Percentiles rank a stretch among this genome's conserved stretches.
phyloP scores from a whole-genome alignment of 164 flowering plant genomes.

The Santalum album region DNA sequence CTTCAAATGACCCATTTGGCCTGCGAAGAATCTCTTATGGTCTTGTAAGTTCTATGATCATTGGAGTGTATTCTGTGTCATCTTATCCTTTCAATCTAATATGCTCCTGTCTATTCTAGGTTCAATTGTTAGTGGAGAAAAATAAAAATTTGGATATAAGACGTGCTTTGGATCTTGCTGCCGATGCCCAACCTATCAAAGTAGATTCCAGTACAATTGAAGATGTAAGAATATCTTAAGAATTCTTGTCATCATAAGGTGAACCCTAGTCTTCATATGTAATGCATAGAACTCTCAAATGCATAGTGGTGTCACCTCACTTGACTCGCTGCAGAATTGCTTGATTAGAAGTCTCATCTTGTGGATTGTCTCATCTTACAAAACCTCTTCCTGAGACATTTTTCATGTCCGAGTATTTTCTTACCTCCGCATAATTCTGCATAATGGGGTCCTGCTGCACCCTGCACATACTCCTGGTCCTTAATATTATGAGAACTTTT shows the following conservation, averaged over 20 bases:
- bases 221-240: conserved; percentile 43
- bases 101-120: conserved; percentile 35
- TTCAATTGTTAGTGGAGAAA: conserved; percentile 83
- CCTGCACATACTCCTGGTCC: too few species aligned
- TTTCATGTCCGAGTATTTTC: too few species aligned
- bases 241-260: neutral
- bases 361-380: too few species aligned
- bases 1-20: conserved; percentile 87
- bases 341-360: too few species aligned
- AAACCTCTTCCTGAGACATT: too few species aligned
- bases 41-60: conserved; percentile 49
- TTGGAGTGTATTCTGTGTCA: neutral
- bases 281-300: too few species aligned
- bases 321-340: too few species aligned
- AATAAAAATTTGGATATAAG: conserved; percentile 62
- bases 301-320: too few species aligned
- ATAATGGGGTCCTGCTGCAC: too few species aligned
- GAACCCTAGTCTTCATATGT: neutral
- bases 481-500: too few species aligned
- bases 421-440: too few species aligned
- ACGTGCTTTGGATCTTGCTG: conserved; percentile 59
- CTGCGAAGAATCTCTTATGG: conserved; percentile 89
- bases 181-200: conserved; percentile 62
- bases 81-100: neutral
- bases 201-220: conserved; percentile 36